Evolutionary conservation across 2,329 filamentous ascomycete genomes (phyloP), one percentile per base, ranked within the genome.

Genomic region (Ophiocordyceps camponoti-floridani): DNA sequence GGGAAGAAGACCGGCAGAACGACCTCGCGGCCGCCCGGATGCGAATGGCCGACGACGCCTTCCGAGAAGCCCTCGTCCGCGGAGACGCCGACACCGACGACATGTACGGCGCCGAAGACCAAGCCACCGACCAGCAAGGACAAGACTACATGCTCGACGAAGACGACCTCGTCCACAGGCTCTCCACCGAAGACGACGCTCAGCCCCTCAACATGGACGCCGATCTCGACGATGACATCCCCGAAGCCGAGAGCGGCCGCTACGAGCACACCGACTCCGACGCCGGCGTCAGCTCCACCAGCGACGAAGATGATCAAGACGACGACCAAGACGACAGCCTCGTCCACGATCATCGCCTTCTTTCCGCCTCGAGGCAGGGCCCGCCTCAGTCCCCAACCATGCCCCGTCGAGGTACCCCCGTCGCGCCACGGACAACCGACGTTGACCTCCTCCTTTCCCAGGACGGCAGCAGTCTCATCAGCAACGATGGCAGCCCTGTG

Each of bases 201-300:
- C 45, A 46, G 4, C 54, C 58, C 40, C 53, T 56, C 49, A 70
- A 70, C 54, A 79, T 81, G 73, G 77, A 73, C 43, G 76, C 70
- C n/a, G 72, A 86, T 55, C 66, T 85, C 38, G 82, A 86, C 56
- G 79, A 77, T 43, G 79, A 82, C 47, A 73, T 85, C 33, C 79
- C 80, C 18, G 78, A 82, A 47, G 77, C 70, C 10, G 73, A 76
- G 53, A 66, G 65, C 54, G 74, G 69, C 26, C 73, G 75, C 52
- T 86, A 85, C 63, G 82, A 87, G 64, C 82, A 86, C 56, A 86
- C 82, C 9, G 82, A 86, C 60, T 82, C 80, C 2, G 82, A 85
- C 51, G 79, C 69, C 9, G 77, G 79, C 44, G 51, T 77, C 44
- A 70, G 62, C 47, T 74, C 68, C 54, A 72, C 68, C 48, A 64